phyloP scores from a whole-genome alignment of 768 basidiomycete genomes.

The Auricularia cornea region DNA sequence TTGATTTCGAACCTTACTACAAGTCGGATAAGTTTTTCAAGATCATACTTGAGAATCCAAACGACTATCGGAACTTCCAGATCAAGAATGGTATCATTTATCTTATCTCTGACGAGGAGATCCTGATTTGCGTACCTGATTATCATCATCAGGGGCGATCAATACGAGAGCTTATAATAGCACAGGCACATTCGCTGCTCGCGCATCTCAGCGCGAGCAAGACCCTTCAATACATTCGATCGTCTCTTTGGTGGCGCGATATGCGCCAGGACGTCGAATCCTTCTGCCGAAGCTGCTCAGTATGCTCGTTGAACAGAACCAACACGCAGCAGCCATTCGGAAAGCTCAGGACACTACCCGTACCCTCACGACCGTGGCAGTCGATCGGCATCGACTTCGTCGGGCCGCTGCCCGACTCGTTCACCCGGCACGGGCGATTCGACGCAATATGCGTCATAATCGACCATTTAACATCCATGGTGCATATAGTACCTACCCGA shows the following conservation, averaged over 20 bases:
- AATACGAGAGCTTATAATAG: no score
- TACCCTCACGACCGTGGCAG: conserved; percentile 20
- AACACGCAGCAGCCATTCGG: conserved; percentile 15
- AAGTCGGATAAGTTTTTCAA: no score
- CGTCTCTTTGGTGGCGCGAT: conserved; percentile 31
- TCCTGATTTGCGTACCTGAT: no score
- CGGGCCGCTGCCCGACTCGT: conserved; percentile 15
- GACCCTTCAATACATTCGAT: no score
- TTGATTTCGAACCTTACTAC: no score
- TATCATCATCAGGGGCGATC: no score
- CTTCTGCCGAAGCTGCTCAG: conserved; percentile 19
- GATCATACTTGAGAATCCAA: no score
- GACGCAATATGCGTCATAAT: conserved; percentile 20
- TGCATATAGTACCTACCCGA: conserved; percentile 21
- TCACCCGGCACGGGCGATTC: conserved; percentile 14
- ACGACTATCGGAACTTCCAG: no score
- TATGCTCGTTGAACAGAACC: conserved; percentile 15
- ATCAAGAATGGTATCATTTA: no score
- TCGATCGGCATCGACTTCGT: conserved; percentile 21
- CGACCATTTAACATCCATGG: conserved; percentile 15
- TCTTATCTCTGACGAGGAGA: no score
- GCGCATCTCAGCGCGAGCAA: no score
- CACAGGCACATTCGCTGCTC: no score
- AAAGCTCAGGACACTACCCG: conserved; percentile 15
- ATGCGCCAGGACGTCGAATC: conserved; percentile 20